These are phyloP conservation scores for Sphagnum magellanicum DNA, from an alignment of 228 moss, liverwort and hornwort species.

Conservation along the genomic window DNA sequence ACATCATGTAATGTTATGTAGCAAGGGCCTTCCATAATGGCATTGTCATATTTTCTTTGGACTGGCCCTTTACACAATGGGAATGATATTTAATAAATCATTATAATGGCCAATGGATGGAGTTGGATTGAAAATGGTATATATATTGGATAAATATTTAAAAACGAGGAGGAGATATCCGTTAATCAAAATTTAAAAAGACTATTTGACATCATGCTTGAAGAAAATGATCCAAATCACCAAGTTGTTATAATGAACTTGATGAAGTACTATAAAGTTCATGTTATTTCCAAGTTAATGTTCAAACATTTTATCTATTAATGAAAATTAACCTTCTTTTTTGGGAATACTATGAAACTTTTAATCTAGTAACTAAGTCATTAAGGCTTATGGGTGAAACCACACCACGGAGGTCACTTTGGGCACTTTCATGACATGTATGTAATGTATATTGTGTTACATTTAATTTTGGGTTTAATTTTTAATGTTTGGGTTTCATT, in stretches of 20 bases:
- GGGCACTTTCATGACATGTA: no score
- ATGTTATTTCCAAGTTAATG: neutral
- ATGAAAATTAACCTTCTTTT: neutral
- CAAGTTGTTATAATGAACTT: constrained; percentile 69
- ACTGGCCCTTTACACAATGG: constrained; percentile 71
- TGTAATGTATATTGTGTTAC: no score
- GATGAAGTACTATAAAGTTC: constrained; percentile 27
- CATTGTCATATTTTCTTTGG: constrained; percentile 78
- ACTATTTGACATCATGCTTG: constrained; percentile 68
- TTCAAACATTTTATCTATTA: neutral
- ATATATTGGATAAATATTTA: constrained; percentile 9
- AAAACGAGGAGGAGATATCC: constrained; percentile 11
- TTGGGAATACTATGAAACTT: neutral
- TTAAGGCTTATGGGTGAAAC: no score
- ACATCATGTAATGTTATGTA: constrained; percentile 2
- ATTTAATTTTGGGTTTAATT: no score
- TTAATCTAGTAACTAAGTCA: no score
- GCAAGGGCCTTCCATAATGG: constrained; percentile 43
- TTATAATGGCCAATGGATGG: constrained; percentile 56
- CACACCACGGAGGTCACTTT: no score
- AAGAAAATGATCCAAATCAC: constrained; percentile 69
- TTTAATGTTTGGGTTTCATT: no score
- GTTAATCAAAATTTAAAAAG: constrained; percentile 62
- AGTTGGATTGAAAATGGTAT: constrained; percentile 51
- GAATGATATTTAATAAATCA: constrained; percentile 50